Evolutionary conservation across 495 filamentous ascomycete species (phyloP), one percentile per base, ranked within the genome.

Genomic region (Glarea lozoyensis): DNA sequence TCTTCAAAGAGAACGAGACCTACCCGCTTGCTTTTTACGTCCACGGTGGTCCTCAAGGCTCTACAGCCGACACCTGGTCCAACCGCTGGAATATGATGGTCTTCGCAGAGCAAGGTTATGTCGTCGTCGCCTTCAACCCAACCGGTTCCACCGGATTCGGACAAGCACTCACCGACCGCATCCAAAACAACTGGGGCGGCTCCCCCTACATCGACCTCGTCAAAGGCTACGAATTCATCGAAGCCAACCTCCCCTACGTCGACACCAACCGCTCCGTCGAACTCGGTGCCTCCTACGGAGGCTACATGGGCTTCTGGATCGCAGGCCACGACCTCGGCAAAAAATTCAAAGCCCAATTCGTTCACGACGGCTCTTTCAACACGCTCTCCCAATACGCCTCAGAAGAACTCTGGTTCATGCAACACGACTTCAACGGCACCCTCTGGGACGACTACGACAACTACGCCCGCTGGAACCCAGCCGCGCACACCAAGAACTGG

Each of bases 71-170:
- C 53, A 64, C 72, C 18, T 94, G 88, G 88, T 80, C 72, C 48
- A 92, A 82, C 1, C 69, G 88, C n/a, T 94, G 88, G 88, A 95
- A 94, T 46, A 85, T 84, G 0, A 85, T 83, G 10, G 72, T 92
- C 2, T 93, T 87, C 56, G 86, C 88, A 3, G 88, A 94, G 57
- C 85, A 92, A 57, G 88, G 88, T 11, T 94, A 92, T 47, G 76
- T 94, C 13, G 84, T 86, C 15, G 73, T 94, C n/a, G 70, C 75
- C 13, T 84, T 85, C 5, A 93, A 94, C 54, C 88, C 88, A 4
- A 90, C 86, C 0, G 88, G 88, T 7, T 84, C 78, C 46, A 90
- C 86, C 15, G 81, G 84, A 1, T 94, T 90, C 48, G 88, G 88
- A 4, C 84, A 88, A 61, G 62, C 67, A 3, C 79, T 88, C 39